These are phyloP conservation scores for Calonectria multiphialidica DNA, from an alignment of 2,329 filamentous ascomycete species.

Conservation along the genomic window DNA sequence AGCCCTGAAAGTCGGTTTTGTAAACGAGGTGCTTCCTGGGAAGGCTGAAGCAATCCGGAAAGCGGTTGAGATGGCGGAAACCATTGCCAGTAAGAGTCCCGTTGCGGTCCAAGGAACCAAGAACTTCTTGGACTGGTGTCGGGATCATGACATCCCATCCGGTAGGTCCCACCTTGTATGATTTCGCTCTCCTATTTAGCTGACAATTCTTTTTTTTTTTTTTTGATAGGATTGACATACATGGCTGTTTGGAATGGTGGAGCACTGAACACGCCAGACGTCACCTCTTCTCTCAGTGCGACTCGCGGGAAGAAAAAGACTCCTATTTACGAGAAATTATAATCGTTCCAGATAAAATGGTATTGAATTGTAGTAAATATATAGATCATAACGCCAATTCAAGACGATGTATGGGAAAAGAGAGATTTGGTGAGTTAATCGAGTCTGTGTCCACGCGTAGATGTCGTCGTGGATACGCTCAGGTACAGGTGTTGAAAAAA, in stretches of 20 bases:
- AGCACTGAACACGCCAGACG: constrained; percentile 1
- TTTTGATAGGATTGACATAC: neutral
- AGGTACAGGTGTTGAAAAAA: too few relatives aligned
- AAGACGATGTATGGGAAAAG: neutral
- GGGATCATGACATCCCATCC: constrained; percentile 67
- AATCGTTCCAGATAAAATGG: neutral
- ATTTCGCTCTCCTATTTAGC: neutral
- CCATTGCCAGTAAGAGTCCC: constrained; percentile 84
- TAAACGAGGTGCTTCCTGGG: constrained; percentile 71
- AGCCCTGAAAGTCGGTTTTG: constrained; percentile 75
- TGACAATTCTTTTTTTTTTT: neutral
- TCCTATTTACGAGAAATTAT: constrained; percentile 10
- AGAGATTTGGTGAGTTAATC: too few relatives aligned
- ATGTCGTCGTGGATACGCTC: too few relatives aligned
- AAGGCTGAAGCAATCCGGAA: constrained; percentile 73
- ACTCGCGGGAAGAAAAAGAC: neutral
- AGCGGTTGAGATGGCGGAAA: constrained; percentile 70
- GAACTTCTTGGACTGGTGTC: constrained; percentile 83
- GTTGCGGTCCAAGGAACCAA: constrained; percentile 91
- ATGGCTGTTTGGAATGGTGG: constrained; percentile 17
- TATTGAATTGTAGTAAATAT: neutral
- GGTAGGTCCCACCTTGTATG: neutral
- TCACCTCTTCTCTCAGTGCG: neutral
- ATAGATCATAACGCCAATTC: neutral
- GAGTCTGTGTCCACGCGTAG: too few relatives aligned